Base-by-base conservation (phyloP, 768 basidiomycete species). In the Mycena venus region DNA sequence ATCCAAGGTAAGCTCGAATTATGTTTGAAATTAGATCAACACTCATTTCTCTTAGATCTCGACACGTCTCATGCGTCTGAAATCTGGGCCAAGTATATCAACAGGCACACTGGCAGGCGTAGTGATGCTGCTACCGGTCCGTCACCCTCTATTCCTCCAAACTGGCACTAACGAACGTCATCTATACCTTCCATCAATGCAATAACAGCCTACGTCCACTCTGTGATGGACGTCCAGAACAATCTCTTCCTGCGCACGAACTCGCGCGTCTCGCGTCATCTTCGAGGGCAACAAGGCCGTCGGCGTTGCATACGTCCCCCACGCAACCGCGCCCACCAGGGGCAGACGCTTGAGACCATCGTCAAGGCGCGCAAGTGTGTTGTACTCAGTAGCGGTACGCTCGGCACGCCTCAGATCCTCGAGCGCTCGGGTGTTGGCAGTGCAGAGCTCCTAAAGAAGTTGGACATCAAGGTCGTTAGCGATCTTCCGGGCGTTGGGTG, bases 1-100 rank as follows among this genome's bases (percentile, higher is more conserved):
- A 85, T 93, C 58, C 92, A 93, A 83, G 89, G 89, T 85, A 64
- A 60, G 68, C 9, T 19, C 19, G 51, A 12, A 21, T 49, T 61
- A 14, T 29, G 70, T 32, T 15, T 36, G n/a, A 17, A 6, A 55
- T 17, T n/a, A n/a, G n/a, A 14, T 23, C 19, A 0, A n/a, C 25
- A 36, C 38, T 47, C 7, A 64, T 8, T 68, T 25, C 49, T 11
- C 19, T 44, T 67, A 88, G 92, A 93, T 81, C 85, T 92, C 47
- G 82, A 86, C 63, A 91, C 91, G 27, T 80, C 88, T 32, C 90
- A 93, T 76, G 91, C 85, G 27, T 88, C 92, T 67, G 93, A 93
- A 81, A 91, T 93, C 68, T 93, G 92, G 92, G 92, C 92, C 61
- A 93, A 94, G 80, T 94, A 93, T 79, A 92, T 94, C 86, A 93